phyloP scores from a whole-genome alignment of 2,329 filamentous ascomycete species.

The Rhinocladiella mackenziei region DNA sequence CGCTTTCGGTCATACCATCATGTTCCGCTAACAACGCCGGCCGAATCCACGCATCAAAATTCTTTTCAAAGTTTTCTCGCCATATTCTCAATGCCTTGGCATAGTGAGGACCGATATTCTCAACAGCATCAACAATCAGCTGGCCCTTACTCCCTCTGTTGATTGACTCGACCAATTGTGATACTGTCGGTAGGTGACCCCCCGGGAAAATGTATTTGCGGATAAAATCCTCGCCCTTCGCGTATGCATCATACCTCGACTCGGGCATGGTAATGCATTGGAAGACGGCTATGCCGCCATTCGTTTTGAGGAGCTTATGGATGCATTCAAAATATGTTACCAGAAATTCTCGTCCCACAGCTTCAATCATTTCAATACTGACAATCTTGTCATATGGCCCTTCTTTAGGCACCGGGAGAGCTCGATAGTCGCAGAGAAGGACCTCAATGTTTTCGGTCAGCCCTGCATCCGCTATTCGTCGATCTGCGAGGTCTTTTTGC shows the following conservation, averaged over 20 bases:
- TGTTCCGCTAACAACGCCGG: conserved; percentile 59
- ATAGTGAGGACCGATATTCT: conserved; percentile 73
- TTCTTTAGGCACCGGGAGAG: conserved; percentile 50
- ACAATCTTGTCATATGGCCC: conserved; percentile 65
- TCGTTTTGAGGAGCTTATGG: conserved; percentile 58
- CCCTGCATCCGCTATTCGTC: conserved; percentile 59
- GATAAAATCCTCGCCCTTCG: conserved; percentile 67
- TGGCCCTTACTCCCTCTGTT: conserved; percentile 57
- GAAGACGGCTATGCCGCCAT: conserved; percentile 65
- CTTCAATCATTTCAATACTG: conserved; percentile 75
- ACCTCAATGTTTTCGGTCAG: conserved; percentile 61
- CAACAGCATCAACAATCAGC: conserved; percentile 62
- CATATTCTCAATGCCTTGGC: conserved; percentile 65
- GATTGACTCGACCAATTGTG: conserved; percentile 57
- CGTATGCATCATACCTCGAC: conserved; percentile 61
- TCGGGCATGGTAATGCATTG: conserved; percentile 77
- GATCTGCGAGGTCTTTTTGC: conserved; percentile 65
- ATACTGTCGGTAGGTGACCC: conserved; percentile 62
- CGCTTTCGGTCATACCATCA: conserved; percentile 55
- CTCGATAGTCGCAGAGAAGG: conserved; percentile 64
- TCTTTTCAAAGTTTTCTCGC: conserved; percentile 61
- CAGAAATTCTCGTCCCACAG: conserved; percentile 65
- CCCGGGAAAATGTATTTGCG: conserved; percentile 74
- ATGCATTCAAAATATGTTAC: conserved; percentile 64
- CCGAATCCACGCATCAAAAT: conserved; percentile 59